Base-by-base conservation (phyloP, 2,329 filamentous ascomycete species). In the Ceratocystis diversiconidia region DNA sequence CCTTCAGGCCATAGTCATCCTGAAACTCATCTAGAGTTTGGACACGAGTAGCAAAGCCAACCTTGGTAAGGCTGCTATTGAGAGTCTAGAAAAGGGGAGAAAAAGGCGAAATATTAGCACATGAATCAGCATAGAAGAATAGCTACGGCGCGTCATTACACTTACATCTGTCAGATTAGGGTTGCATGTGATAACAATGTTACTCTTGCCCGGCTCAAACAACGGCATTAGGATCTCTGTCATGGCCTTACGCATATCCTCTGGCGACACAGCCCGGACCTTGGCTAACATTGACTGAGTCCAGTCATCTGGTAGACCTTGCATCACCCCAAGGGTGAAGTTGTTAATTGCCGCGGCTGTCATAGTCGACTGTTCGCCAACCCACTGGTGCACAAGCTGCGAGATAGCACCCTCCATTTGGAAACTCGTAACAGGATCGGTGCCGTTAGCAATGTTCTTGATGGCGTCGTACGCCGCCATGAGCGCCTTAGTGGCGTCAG, bases 401-500 rank as follows among this genome's bases (percentile, higher is more conserved):
- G 88, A 94, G 67, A 99, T 89, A 3, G 92, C 91, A 5, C 90
- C 92, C 75, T 97, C 90, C 8, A 97, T 83, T 70, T 92, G 86
- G 67, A 92, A 80, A 65, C 85, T 83, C 72, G 97, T 90, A 65
- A 99, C 87, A 36, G 81, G 79, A 1, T 82, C 81, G 7, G 80
- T 81, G 7, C 90, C 92, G 30, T 85, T 81, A 1, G 88, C 86
- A 70, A 95, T 86, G 67, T 85, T 85, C 55, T 84, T 79, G 52
- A 97, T 85, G 25, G 92, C 85, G 44, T 85, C 82, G 69, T 86
- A 87, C 63, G 87, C 88, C 0, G 89, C 89, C 36, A 80, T 78
- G 72, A 94, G 95, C 0, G 94, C 94, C 74, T 92, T 94, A 76
- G 85, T 90, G 0, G 88, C 87, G 69, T 96, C 90, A 0, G 94